phyloP scores from a whole-genome alignment of 176 grass and related monocot species.

The Triticum turgidum region DNA sequence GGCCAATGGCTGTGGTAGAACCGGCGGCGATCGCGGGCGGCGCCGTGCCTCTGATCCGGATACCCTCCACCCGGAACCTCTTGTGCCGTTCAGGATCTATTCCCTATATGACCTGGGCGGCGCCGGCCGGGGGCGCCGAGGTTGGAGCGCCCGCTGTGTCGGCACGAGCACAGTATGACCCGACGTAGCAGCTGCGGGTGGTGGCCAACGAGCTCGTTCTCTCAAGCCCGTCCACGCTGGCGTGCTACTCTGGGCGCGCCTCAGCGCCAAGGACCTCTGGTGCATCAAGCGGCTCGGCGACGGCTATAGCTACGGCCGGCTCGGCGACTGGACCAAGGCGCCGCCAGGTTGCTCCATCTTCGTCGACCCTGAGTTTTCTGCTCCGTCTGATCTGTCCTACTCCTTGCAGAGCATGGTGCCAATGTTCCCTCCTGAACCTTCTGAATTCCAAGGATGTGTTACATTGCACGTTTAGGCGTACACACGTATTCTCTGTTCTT shows the following conservation, averaged over 20 bases:
- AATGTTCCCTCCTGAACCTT: not conserved
- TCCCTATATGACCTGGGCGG: no score
- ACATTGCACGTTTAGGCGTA: not conserved
- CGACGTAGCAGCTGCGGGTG: slow-evolving; percentile 49
- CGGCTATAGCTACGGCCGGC: not conserved
- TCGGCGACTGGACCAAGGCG: no score
- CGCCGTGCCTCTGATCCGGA: no score
- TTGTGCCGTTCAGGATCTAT: no score
- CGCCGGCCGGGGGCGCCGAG: no score
- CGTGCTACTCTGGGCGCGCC: slow-evolving; percentile 60
- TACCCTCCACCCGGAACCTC: no score
- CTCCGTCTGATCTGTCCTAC: not conserved
- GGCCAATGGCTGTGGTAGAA: no score
- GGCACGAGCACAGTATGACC: slow-evolving; percentile 35
- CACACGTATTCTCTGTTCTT: no score
- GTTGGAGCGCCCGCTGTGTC: no score
- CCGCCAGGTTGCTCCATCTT: slow-evolving; percentile 51
- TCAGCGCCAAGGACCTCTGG: slow-evolving; percentile 74
- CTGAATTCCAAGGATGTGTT: not conserved
- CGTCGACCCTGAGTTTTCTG: slow-evolving; percentile 72
- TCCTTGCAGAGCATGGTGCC: not conserved
- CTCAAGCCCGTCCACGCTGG: slow-evolving; percentile 45
- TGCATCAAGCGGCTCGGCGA: slow-evolving; percentile 72
- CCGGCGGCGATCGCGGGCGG: no score
- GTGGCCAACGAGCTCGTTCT: slow-evolving; percentile 58